Percentiles rank a stretch among this genome's conserved stretches.
Evolutionary conservation across 2,329 filamentous ascomycete species (phyloP).

Genomic region (Verticillium zaregamsianum): DNA sequence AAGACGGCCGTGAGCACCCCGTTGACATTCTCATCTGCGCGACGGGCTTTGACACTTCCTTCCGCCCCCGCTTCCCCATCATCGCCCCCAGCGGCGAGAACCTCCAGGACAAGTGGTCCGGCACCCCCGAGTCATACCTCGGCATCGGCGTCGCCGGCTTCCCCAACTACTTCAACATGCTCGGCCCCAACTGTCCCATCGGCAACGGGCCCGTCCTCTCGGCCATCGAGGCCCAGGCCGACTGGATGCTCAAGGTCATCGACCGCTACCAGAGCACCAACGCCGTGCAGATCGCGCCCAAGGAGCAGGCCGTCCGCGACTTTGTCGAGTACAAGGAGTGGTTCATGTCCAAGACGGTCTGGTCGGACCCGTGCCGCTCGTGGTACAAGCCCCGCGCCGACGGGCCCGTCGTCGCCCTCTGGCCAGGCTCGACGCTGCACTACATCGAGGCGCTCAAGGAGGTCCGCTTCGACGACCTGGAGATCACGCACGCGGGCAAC

Average conservation of each 20-base stretch:
- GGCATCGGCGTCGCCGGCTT: constrained; percentile 20
- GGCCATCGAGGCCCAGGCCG: constrained; percentile 41
- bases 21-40: constrained; percentile 20
- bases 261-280: constrained; percentile 44
- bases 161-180: constrained; percentile 26
- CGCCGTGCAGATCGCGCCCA: constrained; percentile 39
- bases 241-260: constrained; percentile 46
- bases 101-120: constrained; percentile 23
- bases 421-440: constrained; percentile 35
- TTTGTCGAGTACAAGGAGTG: constrained; percentile 42
- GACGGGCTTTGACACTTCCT: constrained; percentile 20
- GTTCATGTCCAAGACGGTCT: constrained; percentile 41
- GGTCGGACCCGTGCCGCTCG: constrained; percentile 34
- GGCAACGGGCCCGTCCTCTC: constrained; percentile 34
- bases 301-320: constrained; percentile 41
- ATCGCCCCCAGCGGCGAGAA: constrained; percentile 32
- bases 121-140: constrained; percentile 24
- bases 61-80: constrained; percentile 35
- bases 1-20: constrained; percentile 20
- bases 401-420: constrained; percentile 9
- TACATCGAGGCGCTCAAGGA: constrained; percentile 43
- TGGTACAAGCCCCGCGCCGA: constrained; percentile 16
- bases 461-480: constrained; percentile 40
- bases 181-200: constrained; percentile 35
- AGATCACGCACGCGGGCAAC: constrained; percentile 33